Conservation (phyloP, 805 yeast genomes). For the Lachancea quebecensis region DNA sequence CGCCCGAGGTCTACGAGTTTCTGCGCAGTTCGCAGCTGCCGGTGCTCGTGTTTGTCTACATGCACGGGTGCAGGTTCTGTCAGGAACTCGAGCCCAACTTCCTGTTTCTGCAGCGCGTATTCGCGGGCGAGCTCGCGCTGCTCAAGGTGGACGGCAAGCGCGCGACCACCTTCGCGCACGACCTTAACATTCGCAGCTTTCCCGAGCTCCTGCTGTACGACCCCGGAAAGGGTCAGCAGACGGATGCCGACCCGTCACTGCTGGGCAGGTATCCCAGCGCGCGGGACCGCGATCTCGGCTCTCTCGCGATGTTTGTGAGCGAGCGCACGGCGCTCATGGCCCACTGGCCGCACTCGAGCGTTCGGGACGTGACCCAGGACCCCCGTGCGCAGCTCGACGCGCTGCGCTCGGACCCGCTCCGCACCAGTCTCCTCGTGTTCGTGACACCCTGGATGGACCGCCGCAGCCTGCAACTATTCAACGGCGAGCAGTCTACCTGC, state of each 20-base stretch:
- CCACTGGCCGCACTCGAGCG: constrained; percentile 24
- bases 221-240: constrained; percentile 32
- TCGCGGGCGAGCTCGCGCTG: constrained; percentile 33
- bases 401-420: not conserved
- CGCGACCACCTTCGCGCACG: constrained; percentile 31
- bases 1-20: not conserved
- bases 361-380: constrained; percentile 2
- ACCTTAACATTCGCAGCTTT: constrained; percentile 38
- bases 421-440: constrained; percentile 27
- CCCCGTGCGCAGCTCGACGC: not conserved
- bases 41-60: constrained; percentile 30
- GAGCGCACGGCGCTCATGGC: constrained; percentile 31
- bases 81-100: constrained; percentile 40
- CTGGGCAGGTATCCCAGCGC: not conserved
- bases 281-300: not conserved
- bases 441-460: constrained; percentile 33
- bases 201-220: constrained; percentile 46
- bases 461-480: constrained; percentile 13
- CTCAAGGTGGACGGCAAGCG: constrained; percentile 32
- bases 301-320: constrained; percentile 8
- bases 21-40: constrained; percentile 1
- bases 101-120: constrained; percentile 39
- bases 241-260: not conserved
- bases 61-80: constrained; percentile 42
- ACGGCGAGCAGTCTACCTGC: constrained; percentile 29